Evolutionary conservation across 2,329 filamentous ascomycete species (phyloP), one percentile per base, ranked within the genome.

Genomic region (Aspergillus versicolor): DNA sequence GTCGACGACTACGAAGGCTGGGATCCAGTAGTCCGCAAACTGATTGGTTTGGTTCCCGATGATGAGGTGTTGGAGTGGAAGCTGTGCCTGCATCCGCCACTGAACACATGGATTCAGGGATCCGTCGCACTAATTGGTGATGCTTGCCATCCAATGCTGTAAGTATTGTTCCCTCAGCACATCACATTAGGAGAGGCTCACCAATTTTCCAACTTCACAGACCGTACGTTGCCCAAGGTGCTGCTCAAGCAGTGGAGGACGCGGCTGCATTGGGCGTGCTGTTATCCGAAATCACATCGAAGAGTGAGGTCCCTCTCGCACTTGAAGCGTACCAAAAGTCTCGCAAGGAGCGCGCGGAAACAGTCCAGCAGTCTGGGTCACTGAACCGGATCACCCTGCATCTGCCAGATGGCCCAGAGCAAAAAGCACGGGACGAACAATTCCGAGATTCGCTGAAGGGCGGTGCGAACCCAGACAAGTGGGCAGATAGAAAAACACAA

Each of bases 401-500:
- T 52, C 61, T 75, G 9, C 69, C 71, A 13, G 74, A 76, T 54
- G 74, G 73, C 0, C 71, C 72, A 2, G 70, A 74, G 73, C 60
- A 79, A 70, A 53, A 67, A 47, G 66, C 72, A 40, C 61, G 75
- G 74, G 55, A 82, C 82, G 58, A 65, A 45, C 70, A 70, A 42
- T 72, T 73, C 57, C 63, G 59, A 12, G 58, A 63, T 9, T 68
- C 70, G 8, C 59, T 63, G 51, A 55, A 60, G 1, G 67, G 61
- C 17, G 68, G 63, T 5, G 57, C 61, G 3, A 74, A 69, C 40
- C 85, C 85, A 2, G 86, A 88, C 71, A 86, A 86, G 71, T 88
- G 85, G 85, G 80, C 83, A 6, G 86, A 85, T 65, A 82, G 83
- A 12, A 84, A 87, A 58, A 84, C 86, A 42, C 86, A 88, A 67